phyloP scores from a whole-genome alignment of 495 filamentous ascomycete genomes.

The Pyronema domesticum region DNA sequence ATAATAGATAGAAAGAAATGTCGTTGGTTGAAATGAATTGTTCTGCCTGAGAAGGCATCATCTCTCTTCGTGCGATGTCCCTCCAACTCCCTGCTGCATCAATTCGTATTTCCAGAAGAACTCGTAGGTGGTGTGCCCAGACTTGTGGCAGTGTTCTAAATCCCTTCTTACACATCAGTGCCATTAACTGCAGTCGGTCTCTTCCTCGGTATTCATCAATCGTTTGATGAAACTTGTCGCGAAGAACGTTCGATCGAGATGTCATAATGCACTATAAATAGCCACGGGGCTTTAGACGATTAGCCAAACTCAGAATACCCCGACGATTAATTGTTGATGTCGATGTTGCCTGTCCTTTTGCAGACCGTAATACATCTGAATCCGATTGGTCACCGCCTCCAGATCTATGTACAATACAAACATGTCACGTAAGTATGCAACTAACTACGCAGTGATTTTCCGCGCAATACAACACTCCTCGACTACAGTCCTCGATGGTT shows the following conservation, averaged over 20 bases:
- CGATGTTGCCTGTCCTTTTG: too few relatives aligned
- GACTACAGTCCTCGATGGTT: too few relatives aligned
- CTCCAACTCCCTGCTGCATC: not conserved
- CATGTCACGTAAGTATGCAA: too few relatives aligned
- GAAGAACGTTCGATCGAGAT: not conserved
- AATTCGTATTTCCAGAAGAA: not conserved
- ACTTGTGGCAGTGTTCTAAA: not conserved
- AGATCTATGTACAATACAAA: too few relatives aligned
- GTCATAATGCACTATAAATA: too few relatives aligned
- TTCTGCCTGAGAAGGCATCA: not conserved
- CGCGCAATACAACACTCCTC: too few relatives aligned
- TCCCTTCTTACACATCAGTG: not conserved
- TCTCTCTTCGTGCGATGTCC: not conserved
- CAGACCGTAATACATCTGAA: too few relatives aligned
- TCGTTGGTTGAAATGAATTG: not conserved
- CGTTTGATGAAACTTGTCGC: not conserved
- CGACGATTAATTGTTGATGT: too few relatives aligned
- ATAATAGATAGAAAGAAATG: not conserved
- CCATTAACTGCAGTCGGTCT: not conserved
- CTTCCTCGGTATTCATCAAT: not conserved
- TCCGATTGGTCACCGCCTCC: too few relatives aligned
- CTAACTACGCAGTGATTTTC: too few relatives aligned
- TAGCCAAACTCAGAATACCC: too few relatives aligned
- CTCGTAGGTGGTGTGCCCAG: not conserved
- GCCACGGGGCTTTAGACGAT: too few relatives aligned